These are phyloP conservation scores for Fusarium denticulatum DNA, from an alignment of 2,329 filamentous ascomycete genomes.

Conservation along the genomic window DNA sequence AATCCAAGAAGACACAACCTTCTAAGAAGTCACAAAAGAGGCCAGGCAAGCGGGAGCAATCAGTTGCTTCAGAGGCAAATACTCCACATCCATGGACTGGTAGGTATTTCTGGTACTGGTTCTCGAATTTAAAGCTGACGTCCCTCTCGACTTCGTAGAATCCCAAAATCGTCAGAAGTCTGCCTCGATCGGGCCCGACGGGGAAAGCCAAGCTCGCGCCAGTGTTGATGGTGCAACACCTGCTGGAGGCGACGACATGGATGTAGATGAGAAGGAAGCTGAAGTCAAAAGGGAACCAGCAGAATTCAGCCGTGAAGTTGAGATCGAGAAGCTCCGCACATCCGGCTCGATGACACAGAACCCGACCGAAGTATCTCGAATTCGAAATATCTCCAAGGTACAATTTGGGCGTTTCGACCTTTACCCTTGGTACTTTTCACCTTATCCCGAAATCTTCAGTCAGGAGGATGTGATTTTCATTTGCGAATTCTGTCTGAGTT, in stretches of 20 bases:
- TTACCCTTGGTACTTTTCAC: conserved; percentile 99
- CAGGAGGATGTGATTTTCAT: conserved; percentile 93
- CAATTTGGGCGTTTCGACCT: conserved; percentile 94
- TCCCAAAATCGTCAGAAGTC: conserved; percentile 58
- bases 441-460: conserved; percentile 89
- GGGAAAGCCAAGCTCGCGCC: conserved; percentile 56
- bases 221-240: conserved; percentile 59
- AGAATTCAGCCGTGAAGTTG: conserved; percentile 82
- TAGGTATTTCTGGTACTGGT: conserved; percentile 21
- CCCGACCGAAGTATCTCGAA: conserved; percentile 93
- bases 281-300: conserved; percentile 59
- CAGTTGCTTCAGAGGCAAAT: conserved; percentile 61
- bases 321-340: conserved; percentile 95
- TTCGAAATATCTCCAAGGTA: conserved; percentile 91
- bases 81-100: conserved; percentile 64
- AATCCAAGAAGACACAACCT: conserved; percentile 66
- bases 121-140: neutral
- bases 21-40: conserved; percentile 70
- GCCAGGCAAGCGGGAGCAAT: conserved; percentile 65
- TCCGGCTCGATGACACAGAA: conserved; percentile 99
- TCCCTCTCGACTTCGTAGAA: conserved; percentile 57
- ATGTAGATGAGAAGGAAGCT: conserved; percentile 62
- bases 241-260: conserved; percentile 61
- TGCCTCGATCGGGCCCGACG: conserved; percentile 53
- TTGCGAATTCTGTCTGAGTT: conserved; percentile 95